These are phyloP conservation scores for Teratosphaeria epicoccoides DNA, from an alignment of 2,329 filamentous ascomycete genomes.

Conservation along the genomic window DNA sequence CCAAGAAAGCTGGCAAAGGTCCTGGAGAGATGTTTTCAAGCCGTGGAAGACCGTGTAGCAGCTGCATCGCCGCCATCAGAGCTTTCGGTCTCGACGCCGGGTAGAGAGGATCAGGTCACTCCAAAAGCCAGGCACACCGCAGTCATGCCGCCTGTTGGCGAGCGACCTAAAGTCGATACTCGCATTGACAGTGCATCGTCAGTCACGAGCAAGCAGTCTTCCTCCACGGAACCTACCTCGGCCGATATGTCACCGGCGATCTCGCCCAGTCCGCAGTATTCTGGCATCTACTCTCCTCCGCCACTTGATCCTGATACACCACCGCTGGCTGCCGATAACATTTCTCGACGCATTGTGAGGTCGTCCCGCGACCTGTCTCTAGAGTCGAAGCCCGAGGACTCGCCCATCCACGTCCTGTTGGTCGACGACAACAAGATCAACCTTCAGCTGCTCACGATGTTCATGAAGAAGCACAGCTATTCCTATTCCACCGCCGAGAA, in stretches of 20 bases:
- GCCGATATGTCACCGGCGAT: conserved; percentile 4
- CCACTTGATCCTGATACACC: conserved; percentile 13
- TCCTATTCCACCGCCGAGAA: conserved; percentile 10
- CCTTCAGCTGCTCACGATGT: conserved; percentile 13
- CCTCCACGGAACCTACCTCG: neutral
- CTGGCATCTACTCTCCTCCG: conserved; percentile 8
- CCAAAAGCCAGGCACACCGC: neutral
- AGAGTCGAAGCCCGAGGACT: conserved; percentile 3
- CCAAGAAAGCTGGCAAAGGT: conserved; percentile 31
- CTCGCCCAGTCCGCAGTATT: conserved; percentile 10
- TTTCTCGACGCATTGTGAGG: neutral
- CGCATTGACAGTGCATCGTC: neutral
- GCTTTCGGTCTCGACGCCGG: neutral
- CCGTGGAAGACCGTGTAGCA: conserved; percentile 8
- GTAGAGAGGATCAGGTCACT: neutral
- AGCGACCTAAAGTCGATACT: neutral
- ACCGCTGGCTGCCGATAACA: neutral
- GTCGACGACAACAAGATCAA: conserved; percentile 20
- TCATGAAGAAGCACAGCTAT: conserved; percentile 12
- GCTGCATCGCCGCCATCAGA: neutral
- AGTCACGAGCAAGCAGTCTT: neutral
- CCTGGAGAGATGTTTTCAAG: conserved; percentile 22
- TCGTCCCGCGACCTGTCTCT: conserved; percentile 3
- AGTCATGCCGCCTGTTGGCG: neutral
- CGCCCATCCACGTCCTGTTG: conserved; percentile 8